These are phyloP conservation scores for Naegleria lovaniensis DNA, from an alignment of 208 protist species.

Conservation along the genomic window DNA sequence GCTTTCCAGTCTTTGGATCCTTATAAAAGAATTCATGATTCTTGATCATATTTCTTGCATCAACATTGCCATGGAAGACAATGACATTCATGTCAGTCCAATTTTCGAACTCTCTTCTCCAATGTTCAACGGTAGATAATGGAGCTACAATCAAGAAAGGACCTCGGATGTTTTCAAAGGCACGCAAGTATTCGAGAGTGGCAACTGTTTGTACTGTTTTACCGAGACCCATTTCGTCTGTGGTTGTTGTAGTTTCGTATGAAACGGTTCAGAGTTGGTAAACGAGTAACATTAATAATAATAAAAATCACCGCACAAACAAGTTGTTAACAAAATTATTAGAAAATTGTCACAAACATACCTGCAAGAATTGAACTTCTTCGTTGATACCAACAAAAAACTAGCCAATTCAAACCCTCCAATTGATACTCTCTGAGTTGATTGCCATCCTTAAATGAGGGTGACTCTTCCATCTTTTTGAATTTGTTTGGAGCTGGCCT, in stretches of 20 bases:
- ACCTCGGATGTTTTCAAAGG: conserved; percentile 53
- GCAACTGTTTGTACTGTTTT: conserved; percentile 92
- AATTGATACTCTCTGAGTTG: conserved; percentile 83
- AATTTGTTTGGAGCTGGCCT: neutral
- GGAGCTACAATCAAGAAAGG: conserved; percentile 91
- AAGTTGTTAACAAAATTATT: too few species aligned
- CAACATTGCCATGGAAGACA: conserved; percentile 77
- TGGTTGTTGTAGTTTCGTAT: too few species aligned
- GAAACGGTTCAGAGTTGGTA: too few species aligned
- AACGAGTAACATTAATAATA: too few species aligned
- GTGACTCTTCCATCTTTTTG: conserved; percentile 2
- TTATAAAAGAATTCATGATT: conserved; percentile 54
- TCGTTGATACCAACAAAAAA: conserved; percentile 67
- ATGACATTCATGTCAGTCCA: conserved; percentile 66
- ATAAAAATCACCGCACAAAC: too few species aligned
- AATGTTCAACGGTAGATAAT: conserved; percentile 84
- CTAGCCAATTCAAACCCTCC: conserved; percentile 88
- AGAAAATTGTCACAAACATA: conserved; percentile 41
- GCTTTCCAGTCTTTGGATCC: conserved; percentile 8
- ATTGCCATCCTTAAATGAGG: conserved; percentile 44
- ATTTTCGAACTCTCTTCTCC: conserved; percentile 66
- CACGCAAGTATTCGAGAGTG: conserved; percentile 70
- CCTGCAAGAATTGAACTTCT: conserved; percentile 76
- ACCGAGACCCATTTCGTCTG: conserved; percentile 94
- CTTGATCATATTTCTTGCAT: conserved; percentile 49